phyloP scores from a whole-genome alignment of 2,329 filamentous ascomycete genomes.

The Alternaria burnsii region DNA sequence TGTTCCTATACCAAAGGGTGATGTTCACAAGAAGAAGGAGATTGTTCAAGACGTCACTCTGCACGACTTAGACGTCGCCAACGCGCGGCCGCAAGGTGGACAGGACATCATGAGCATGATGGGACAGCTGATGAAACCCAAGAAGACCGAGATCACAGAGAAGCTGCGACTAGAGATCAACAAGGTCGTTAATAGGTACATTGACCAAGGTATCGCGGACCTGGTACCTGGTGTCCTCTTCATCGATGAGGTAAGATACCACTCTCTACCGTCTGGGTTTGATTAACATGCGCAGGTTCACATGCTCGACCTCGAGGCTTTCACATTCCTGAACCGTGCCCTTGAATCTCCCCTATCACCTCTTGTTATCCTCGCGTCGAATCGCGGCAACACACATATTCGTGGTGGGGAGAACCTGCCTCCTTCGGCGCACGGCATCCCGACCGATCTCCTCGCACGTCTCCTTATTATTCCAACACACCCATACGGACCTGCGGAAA shows the following conservation, averaged over 20 bases:
- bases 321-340: conserved; percentile 98
- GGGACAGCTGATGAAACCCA: conserved; percentile 99
- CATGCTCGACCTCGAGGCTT: conserved; percentile 99
- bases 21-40: conserved; percentile 99
- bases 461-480: conserved; percentile 96
- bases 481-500: conserved; percentile 86
- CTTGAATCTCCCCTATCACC: conserved; percentile 93
- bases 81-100: conserved; percentile 91
- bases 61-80: conserved; percentile 95
- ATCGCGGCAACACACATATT: conserved; percentile 92
- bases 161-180: conserved; percentile 96
- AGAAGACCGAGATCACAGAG: conserved; percentile 99
- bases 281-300: conserved; percentile 72
- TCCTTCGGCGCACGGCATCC: conserved; percentile 86
- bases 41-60: conserved; percentile 98
- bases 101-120: conserved; percentile 99
- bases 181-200: conserved; percentile 99
- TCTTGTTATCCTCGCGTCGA: conserved; percentile 96
- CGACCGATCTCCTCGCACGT: conserved; percentile 89
- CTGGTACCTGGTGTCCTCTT: conserved; percentile 98
- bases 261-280: background rate
- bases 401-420: conserved; percentile 75
- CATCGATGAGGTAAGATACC: conserved; percentile 85
- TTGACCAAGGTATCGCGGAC: conserved; percentile 97
- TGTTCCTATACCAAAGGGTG: conserved; percentile 96